Evolutionary conservation across 768 basidiomycete genomes (phyloP), one percentile per base, ranked within the genome.

Genomic region (Cystofilobasidium capitatum): DNA sequence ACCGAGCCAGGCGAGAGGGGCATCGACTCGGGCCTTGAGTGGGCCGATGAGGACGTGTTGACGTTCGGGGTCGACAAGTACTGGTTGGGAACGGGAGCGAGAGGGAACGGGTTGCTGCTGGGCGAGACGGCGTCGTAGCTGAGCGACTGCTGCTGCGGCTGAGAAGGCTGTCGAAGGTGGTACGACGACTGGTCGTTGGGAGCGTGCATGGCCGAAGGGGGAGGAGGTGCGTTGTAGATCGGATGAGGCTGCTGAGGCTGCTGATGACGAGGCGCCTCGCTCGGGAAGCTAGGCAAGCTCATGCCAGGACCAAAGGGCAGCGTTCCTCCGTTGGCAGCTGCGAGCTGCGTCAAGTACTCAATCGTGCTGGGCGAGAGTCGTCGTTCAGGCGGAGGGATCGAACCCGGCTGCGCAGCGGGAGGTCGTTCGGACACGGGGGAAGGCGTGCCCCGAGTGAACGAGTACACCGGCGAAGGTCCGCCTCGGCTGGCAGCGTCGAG

Each of bases 141-240:
- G 26, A 87, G 83, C 51, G 88, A 88, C 76, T 89, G 89, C 1
- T 85, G 85, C 62, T 89, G 86, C 71, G 89, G 88, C 75, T 88
- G 71, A 87, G 87, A 86, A 88, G 10, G 88, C 86, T 74, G 88
- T 88, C 31, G 51, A 5, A 26, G 20, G 10, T 55, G 51, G 51
- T 5, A 55, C 7, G 51, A 26, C 26, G 45, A 51, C 58, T 62
- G 24, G 69, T 64, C 24, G 51, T 55, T 26, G 29, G 31, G 31
- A 13, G 49, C 49, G 24, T 16, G 8, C 22, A n/a, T 24, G 8
- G 45, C 45, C 29, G 51, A 55, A 2, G 51, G 31, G 2, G 33
- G 7, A 7, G 51, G 33, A 3, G 51, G 51, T 16, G 51, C 39
- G 17, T 55, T 24, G 26, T 39, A 54, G 14, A 45, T 40, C 0